These are phyloP conservation scores for Aspergillus novoparasiticus DNA, from an alignment of 2,329 filamentous ascomycete genomes.

Conservation along the genomic window DNA sequence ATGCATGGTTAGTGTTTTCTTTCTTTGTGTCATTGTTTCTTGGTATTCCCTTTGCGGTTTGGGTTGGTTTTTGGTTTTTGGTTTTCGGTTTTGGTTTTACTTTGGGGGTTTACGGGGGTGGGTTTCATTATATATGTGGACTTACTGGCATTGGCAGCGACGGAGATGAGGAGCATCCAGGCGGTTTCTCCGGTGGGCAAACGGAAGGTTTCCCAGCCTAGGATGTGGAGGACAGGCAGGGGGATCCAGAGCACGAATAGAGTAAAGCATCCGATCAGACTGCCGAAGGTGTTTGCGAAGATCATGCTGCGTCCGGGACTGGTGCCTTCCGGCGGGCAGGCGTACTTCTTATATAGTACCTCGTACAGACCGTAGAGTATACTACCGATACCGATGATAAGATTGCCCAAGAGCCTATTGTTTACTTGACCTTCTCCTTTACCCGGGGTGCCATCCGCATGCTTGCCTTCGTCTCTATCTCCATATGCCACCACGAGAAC, in stretches of 20 bases:
- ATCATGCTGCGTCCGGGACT: constrained; percentile 87
- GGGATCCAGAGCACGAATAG: constrained; percentile 89
- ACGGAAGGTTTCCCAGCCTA: constrained; percentile 79
- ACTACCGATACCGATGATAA: constrained; percentile 87
- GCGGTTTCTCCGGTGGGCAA: constrained; percentile 77
- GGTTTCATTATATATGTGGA: constrained; percentile 20
- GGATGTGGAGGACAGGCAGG: constrained; percentile 76
- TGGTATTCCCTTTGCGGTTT: background rate
- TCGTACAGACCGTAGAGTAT: constrained; percentile 97
- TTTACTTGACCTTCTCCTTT: constrained; percentile 57
- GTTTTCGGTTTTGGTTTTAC: background rate
- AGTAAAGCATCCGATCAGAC: constrained; percentile 84
- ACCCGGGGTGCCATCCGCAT: constrained; percentile 32
- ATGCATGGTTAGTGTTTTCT: background rate
- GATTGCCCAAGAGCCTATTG: constrained; percentile 77
- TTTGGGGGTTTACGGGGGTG: background rate
- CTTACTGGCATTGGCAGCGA: constrained; percentile 79
- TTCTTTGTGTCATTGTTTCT: background rate
- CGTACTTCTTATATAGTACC: constrained; percentile 90
- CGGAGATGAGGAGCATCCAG: constrained; percentile 76
- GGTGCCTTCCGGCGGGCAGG: constrained; percentile 89
- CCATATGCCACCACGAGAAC: constrained; percentile 96
- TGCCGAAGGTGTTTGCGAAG: constrained; percentile 91
- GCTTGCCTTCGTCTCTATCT: constrained; percentile 63
- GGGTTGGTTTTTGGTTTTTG: background rate